These are phyloP conservation scores for Malus hybrid DNA, from an alignment of 331 rosid genomes.

Conservation along the genomic window DNA sequence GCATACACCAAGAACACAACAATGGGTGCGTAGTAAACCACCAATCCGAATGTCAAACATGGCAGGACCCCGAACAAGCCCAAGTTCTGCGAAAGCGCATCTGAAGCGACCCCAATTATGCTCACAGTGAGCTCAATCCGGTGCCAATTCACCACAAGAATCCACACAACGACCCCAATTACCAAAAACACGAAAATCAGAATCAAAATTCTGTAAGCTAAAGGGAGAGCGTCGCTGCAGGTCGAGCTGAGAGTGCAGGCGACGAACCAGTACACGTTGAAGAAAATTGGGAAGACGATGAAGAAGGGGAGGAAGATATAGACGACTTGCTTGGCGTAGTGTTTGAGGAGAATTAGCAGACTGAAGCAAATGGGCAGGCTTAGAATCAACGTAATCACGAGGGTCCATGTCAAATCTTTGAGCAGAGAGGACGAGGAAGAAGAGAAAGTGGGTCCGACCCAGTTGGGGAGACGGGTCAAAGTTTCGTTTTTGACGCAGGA, in stretches of 20 bases:
- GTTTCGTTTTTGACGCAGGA: constrained; percentile 35
- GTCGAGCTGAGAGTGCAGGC: constrained; percentile 58
- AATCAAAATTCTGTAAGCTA: constrained; percentile 53
- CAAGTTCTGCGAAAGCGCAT: constrained; percentile 59
- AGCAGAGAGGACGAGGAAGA: constrained; percentile 28
- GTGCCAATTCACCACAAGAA: constrained; percentile 65
- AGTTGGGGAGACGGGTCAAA: background rate
- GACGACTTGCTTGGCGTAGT: constrained; percentile 70
- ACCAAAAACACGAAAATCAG: constrained; percentile 51
- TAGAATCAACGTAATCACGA: constrained; percentile 46
- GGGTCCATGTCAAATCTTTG: constrained; percentile 56
- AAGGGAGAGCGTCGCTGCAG: constrained; percentile 55
- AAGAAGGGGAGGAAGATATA: constrained; percentile 65
- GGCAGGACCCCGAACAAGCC: constrained; percentile 58
- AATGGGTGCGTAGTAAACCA: constrained; percentile 61
- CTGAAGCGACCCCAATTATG: constrained; percentile 69
- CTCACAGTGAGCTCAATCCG: constrained; percentile 69
- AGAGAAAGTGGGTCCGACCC: constrained; percentile 1
- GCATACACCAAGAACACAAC: constrained; percentile 75
- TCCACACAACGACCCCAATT: constrained; percentile 69
- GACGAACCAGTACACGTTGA: constrained; percentile 79
- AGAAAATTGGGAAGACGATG: constrained; percentile 53
- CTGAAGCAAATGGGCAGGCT: constrained; percentile 53
- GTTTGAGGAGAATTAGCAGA: constrained; percentile 56
- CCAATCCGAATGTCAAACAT: constrained; percentile 46